These are phyloP conservation scores for Clonostachys byssicola DNA, from an alignment of 2,329 filamentous ascomycete genomes.

Conservation along the genomic window DNA sequence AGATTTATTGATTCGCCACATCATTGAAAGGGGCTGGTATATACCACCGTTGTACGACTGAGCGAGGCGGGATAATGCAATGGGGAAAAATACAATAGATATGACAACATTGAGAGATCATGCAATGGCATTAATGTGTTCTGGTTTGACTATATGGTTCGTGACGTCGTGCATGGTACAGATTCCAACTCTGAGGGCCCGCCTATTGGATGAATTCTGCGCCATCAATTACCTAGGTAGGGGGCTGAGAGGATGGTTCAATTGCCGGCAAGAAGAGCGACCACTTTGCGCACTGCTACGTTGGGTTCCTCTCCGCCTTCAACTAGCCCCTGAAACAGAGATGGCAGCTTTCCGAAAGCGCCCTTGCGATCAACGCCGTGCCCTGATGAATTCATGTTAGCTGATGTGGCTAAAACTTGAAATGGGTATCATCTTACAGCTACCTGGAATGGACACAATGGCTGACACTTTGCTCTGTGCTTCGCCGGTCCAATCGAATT, in stretches of 20 bases:
- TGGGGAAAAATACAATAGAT: too few relatives aligned
- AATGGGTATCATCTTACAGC: constrained; percentile 48
- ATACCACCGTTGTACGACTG: too few relatives aligned
- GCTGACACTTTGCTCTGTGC: constrained; percentile 55
- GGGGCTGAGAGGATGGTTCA: constrained; percentile 12
- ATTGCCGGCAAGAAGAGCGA: constrained; percentile 49
- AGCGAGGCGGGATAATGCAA: too few relatives aligned
- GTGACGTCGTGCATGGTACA: too few relatives aligned
- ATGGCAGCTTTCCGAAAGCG: constrained; percentile 53
- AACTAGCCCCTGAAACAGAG: constrained; percentile 56
- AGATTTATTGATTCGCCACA: too few relatives aligned
- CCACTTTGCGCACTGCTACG: constrained; percentile 52
- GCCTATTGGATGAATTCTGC: too few relatives aligned
- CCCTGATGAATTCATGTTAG: constrained; percentile 42
- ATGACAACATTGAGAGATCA: too few relatives aligned
- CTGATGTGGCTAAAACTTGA: neutral
- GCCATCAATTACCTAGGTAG: too few relatives aligned
- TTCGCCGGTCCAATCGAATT: constrained; percentile 71
- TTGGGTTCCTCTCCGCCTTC: constrained; percentile 49
- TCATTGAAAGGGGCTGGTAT: too few relatives aligned
- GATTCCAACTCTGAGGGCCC: too few relatives aligned
- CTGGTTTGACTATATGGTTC: too few relatives aligned
- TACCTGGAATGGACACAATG: constrained; percentile 51
- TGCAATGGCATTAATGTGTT: too few relatives aligned
- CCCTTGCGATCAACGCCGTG: constrained; percentile 51